phyloP scores from a whole-genome alignment of 495 filamentous ascomycete species.

The Penicillium lividum region DNA sequence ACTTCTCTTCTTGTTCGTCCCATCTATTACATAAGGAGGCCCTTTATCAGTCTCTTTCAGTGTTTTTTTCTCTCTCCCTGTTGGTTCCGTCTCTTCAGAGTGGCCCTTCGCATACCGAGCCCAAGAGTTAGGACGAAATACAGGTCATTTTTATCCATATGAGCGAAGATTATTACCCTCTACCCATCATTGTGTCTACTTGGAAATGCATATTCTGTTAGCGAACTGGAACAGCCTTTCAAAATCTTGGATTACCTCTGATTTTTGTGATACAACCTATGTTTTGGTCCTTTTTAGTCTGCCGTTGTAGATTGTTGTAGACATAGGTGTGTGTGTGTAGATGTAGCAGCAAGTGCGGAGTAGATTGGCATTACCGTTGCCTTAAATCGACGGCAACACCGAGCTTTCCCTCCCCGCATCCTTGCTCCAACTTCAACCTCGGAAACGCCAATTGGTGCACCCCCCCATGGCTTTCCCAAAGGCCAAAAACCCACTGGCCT shows the following conservation, averaged over 20 bases:
- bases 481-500: slow-evolving; percentile 57
- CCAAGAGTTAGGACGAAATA: slow-evolving; percentile 14
- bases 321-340: neutral
- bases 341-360: no score
- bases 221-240: slow-evolving; percentile 17
- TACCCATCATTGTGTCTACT: slow-evolving; percentile 25
- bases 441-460: slow-evolving; percentile 4
- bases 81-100: slow-evolving; percentile 16
- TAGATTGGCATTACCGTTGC: neutral
- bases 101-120: slow-evolving; percentile 4
- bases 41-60: slow-evolving; percentile 11
- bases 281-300: neutral
- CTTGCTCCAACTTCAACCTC: slow-evolving; percentile 17
- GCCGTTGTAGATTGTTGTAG: neutral
- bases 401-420: slow-evolving; percentile 24
- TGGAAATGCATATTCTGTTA: slow-evolving; percentile 38
- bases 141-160: slow-evolving; percentile 27
- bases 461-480: slow-evolving; percentile 33
- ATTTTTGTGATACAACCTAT: neutral
- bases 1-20: slow-evolving; percentile 18
- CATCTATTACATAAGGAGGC: slow-evolving; percentile 17
- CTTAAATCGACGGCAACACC: neutral
- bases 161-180: slow-evolving; percentile 31
- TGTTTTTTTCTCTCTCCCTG: slow-evolving; percentile 22
- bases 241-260: neutral